These are phyloP conservation scores for Acanthamoeba healyi DNA, from an alignment of 208 protist genomes.

Conservation along the genomic window DNA sequence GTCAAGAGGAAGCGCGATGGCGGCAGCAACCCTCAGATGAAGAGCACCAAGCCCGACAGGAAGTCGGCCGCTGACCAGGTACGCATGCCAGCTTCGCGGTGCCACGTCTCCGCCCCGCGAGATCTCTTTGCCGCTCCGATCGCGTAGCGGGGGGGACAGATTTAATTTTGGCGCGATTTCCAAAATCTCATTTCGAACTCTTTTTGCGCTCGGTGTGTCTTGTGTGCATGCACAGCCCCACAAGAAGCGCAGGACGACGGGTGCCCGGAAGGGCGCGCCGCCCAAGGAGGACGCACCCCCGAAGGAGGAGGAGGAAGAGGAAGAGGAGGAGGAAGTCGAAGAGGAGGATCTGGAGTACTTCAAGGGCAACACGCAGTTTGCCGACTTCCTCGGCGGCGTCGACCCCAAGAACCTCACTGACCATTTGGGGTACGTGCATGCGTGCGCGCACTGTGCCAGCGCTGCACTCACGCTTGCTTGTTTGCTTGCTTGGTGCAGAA, in stretches of 20 bases:
- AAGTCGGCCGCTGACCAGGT: background rate
- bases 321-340: background rate
- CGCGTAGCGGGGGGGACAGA: too few relatives aligned
- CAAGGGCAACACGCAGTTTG: background rate
- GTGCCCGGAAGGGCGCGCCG: background rate
- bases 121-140: too few relatives aligned
- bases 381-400: background rate
- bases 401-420: background rate
- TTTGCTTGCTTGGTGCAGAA: background rate
- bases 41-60: slow-evolving; percentile 22
- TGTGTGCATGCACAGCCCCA: background rate
- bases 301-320: background rate
- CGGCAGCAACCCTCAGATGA: background rate
- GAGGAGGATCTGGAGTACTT: slow-evolving; percentile 12
- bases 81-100: too few relatives aligned
- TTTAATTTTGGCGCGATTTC: too few relatives aligned
- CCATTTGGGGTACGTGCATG: background rate
- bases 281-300: background rate
- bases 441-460: too few relatives aligned
- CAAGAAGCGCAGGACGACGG: slow-evolving; percentile 13
- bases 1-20: background rate
- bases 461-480: background rate
- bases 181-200: too few relatives aligned
- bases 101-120: too few relatives aligned
- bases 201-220: background rate